Evolutionary conservation across 768 basidiomycete species (phyloP).

Genomic region (Amanita polypyramis): DNA sequence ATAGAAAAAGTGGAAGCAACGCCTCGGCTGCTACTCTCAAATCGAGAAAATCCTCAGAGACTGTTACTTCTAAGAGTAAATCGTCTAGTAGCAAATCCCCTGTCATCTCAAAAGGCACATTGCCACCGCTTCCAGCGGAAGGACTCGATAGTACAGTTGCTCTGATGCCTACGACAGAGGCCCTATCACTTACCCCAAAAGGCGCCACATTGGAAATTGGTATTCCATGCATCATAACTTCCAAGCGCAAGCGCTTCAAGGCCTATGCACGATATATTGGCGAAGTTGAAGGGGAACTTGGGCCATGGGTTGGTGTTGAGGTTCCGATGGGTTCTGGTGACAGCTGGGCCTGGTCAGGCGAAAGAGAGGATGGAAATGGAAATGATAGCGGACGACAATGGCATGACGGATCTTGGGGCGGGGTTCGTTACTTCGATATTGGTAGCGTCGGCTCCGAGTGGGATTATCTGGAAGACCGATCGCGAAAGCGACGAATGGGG

Average conservation of each 20-base stretch:
- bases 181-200: constrained; percentile 19
- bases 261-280: constrained; percentile 86
- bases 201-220: constrained; percentile 78
- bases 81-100: constrained; percentile 14
- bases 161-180: background rate
- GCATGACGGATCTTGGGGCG: constrained; percentile 80
- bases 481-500: constrained; percentile 31
- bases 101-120: constrained; percentile 15
- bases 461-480: constrained; percentile 49
- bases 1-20: constrained; percentile 36
- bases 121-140: background rate
- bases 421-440: constrained; percentile 78
- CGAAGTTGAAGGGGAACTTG: constrained; percentile 69
- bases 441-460: constrained; percentile 45
- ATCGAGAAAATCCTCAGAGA: constrained; percentile 34
- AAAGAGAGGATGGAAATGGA: constrained; percentile 28
- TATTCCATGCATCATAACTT: constrained; percentile 84
- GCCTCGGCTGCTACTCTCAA: constrained; percentile 31
- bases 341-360: constrained; percentile 29
- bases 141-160: background rate
- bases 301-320: constrained; percentile 89
- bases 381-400: constrained; percentile 38
- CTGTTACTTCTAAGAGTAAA: constrained; percentile 25
- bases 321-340: constrained; percentile 53
- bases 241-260: constrained; percentile 73